Percentiles rank a stretch among this genome's conserved stretches.
Conservation (phyloP, 106 monocot genomes). For the Dactylorhiza incarnata region DNA sequence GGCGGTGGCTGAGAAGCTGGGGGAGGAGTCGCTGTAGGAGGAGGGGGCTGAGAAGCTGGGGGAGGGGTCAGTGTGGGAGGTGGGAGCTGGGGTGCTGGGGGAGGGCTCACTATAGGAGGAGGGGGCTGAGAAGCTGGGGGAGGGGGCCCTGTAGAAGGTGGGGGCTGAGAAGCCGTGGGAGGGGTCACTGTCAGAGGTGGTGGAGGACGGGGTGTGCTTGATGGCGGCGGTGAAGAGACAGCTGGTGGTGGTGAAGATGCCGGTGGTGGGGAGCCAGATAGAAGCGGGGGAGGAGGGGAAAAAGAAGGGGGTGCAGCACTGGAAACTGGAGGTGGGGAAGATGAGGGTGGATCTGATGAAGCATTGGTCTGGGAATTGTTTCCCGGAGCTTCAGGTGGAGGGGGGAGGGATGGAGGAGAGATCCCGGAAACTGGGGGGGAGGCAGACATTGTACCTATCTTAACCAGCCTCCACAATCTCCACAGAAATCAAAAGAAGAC, state of each 20-base stretch:
- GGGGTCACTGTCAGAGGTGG: neutral
- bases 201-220: neutral
- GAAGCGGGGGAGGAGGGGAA: constrained; percentile 18
- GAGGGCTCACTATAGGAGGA: neutral
- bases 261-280: constrained; percentile 7
- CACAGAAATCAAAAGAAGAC: neutral
- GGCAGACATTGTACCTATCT: constrained; percentile 11
- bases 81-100: neutral
- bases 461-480: neutral
- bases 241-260: constrained; percentile 8
- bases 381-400: constrained; percentile 4
- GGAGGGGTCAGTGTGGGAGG: neutral
- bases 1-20: constrained; percentile 5
- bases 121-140: neutral
- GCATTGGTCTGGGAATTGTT: constrained; percentile 6
- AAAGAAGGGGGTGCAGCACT: constrained; percentile 9
- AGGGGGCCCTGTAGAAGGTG: neutral
- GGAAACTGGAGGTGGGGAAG: constrained; percentile 14
- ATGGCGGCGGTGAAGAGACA: constrained; percentile 7
- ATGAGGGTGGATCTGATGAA: constrained; percentile 12
- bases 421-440: constrained; percentile 11
- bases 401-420: constrained; percentile 5
- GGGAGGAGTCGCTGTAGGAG: constrained; percentile 1
- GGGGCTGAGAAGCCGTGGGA: neutral
- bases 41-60: neutral